A percentile compares a stretch with the other conserved stretches of the same genome.
These are phyloP conservation scores for Vitis hybrid DNA, from an alignment of 177 flowering plant genomes.

Conservation along the genomic window DNA sequence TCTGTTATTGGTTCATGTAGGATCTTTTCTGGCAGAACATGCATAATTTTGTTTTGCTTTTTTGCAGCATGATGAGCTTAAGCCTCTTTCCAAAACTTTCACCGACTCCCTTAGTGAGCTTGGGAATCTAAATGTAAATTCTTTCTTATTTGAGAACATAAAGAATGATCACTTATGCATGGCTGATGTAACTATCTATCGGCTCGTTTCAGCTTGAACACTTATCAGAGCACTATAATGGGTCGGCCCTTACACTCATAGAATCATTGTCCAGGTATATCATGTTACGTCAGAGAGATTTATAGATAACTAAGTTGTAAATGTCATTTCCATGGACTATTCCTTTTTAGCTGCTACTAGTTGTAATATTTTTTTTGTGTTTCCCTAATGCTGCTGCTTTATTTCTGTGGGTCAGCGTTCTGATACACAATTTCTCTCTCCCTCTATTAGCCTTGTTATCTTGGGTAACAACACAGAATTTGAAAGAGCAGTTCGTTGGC, in stretches of 20 bases:
- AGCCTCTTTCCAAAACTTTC: conserved; percentile 81
- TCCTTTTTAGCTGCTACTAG: no score
- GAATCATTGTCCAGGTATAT: conserved; percentile 94
- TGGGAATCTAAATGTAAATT: conserved; percentile 81
- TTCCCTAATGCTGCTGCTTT: not conserved
- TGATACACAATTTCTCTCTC: not conserved
- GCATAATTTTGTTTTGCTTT: conserved; percentile 1
- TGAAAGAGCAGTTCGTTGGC: conserved; percentile 91
- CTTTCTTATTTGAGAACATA: not conserved
- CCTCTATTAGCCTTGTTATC: conserved; percentile 71
- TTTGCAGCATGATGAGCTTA: conserved; percentile 94
- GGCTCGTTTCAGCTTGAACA: conserved; percentile 73
- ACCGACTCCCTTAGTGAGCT: conserved; percentile 94
- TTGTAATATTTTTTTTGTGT: no score
- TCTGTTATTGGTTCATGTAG: not conserved
- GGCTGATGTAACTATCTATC: conserved; percentile 4
- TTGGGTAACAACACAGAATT: conserved; percentile 91
- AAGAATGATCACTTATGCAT: not conserved
- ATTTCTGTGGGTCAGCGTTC: not conserved
- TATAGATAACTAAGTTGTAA: no score
- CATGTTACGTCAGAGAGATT: not conserved
- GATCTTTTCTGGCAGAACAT: not conserved
- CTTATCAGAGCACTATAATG: conserved; percentile 81
- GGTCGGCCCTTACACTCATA: conserved; percentile 88
- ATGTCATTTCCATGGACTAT: not conserved